Evolutionary conservation across 2,329 filamentous ascomycete genomes (phyloP).

Genomic region (Didymella lethalis): DNA sequence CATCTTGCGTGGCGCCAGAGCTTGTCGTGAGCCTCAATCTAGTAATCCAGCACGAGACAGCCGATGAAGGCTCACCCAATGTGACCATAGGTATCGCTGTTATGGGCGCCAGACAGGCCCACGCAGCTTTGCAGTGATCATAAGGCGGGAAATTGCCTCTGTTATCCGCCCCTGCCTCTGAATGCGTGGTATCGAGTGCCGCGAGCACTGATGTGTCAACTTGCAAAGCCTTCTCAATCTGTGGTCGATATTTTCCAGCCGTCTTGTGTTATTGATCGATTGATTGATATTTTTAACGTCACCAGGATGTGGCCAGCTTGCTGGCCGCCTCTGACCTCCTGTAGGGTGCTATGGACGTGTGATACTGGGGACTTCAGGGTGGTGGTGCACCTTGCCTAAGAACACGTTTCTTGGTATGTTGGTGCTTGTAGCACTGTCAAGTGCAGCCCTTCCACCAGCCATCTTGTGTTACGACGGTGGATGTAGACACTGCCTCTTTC

Average conservation of each 20-base stretch:
- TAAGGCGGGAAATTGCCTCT: neutral
- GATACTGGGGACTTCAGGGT: too few species aligned
- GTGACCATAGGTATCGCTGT: constrained; percentile 9
- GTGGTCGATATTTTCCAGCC: neutral
- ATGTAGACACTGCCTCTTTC: too few species aligned
- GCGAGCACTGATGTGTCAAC: neutral
- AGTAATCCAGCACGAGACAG: too few species aligned
- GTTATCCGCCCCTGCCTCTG: neutral
- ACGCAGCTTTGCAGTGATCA: constrained; percentile 3
- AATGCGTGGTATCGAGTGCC: neutral
- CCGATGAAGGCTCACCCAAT: neutral
- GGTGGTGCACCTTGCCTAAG: too few species aligned
- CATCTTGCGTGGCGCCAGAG: constrained; percentile 4
- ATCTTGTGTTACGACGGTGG: neutral
- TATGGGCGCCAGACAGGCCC: constrained; percentile 5
- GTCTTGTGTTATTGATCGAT: neutral
- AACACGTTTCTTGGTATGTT: too few species aligned
- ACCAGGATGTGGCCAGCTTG: too few species aligned
- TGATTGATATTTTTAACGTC: too few species aligned
- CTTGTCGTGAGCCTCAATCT: neutral
- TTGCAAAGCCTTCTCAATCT: neutral
- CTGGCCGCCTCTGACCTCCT: too few species aligned
- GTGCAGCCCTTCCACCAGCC: neutral
- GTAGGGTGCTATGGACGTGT: too few species aligned
- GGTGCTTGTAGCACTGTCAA: too few species aligned